Percentiles rank a stretch among this genome's conserved stretches.
phyloP scores from a whole-genome alignment of 1,284 basidiomycete species.

The Pholiota adiposa region DNA sequence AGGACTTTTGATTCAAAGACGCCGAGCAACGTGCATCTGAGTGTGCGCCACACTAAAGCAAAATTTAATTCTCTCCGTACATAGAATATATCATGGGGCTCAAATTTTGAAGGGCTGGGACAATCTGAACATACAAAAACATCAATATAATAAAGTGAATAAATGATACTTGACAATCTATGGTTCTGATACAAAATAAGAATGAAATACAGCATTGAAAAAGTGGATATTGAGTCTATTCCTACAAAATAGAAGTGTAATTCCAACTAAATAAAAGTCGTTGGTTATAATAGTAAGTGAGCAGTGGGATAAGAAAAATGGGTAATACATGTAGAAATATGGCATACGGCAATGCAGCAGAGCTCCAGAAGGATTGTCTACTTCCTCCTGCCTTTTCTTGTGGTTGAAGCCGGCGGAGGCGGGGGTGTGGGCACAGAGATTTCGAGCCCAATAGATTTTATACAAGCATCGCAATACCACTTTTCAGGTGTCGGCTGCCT shows the following conservation, averaged over 20 bases:
- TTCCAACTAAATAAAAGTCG: background rate
- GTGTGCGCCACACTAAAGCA: background rate
- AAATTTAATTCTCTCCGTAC: too few species aligned
- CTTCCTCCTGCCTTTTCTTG: conserved; percentile 30
- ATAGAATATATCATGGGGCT: background rate
- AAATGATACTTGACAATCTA: background rate
- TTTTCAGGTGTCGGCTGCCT: conserved; percentile 48
- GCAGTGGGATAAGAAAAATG: background rate
- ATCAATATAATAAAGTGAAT: background rate
- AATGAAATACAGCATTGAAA: background rate
- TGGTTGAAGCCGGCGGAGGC: conserved; percentile 11
- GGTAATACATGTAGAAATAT: background rate
- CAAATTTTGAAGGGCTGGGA: background rate
- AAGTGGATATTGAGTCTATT: background rate
- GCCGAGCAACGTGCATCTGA: background rate
- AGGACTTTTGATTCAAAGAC: too few species aligned
- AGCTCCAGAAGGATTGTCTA: background rate
- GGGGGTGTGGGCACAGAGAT: conserved; percentile 8
- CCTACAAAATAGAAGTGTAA: background rate
- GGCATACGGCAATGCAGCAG: background rate
- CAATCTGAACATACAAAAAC: background rate
- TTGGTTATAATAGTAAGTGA: background rate
- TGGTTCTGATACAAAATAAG: background rate
- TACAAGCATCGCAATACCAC: conserved; percentile 49
- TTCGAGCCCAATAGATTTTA: conserved; percentile 18